Conservation (phyloP, 2,329 filamentous ascomycete genomes). For the Dothidotthia symphoricarpi region DNA sequence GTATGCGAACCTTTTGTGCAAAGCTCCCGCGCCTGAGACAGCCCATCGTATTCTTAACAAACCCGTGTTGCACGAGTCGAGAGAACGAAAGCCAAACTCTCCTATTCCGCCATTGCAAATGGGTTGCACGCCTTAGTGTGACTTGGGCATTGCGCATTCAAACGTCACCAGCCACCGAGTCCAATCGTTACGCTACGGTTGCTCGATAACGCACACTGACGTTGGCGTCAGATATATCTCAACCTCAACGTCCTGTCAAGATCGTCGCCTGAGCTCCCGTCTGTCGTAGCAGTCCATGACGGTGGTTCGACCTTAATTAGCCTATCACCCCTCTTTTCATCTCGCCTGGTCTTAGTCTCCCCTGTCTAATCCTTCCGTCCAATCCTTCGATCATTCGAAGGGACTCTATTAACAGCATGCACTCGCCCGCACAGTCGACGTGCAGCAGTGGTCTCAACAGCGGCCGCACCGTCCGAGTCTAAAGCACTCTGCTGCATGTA, state of each 20-base stretch:
- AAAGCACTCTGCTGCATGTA: constrained; percentile 17
- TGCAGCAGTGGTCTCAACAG: constrained; percentile 5
- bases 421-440: constrained; percentile 1
- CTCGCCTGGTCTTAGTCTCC: background rate
- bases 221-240: constrained; percentile 7
- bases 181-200: background rate
- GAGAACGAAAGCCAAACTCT: too few species aligned
- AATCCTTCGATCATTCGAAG: too few species aligned
- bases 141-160: too few species aligned
- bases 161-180: too few species aligned
- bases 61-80: too few species aligned
- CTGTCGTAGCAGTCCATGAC: constrained; percentile 1
- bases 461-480: constrained; percentile 11
- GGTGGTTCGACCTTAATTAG: constrained; percentile 10
- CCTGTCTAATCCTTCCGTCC: too few species aligned
- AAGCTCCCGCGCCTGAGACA: too few species aligned
- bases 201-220: constrained; percentile 1
- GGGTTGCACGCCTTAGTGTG: too few species aligned
- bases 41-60: too few species aligned
- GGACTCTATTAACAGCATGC: background rate
- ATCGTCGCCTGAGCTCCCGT: constrained; percentile 2
- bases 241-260: constrained; percentile 3
- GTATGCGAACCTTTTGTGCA: too few species aligned
- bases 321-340: constrained; percentile 1
- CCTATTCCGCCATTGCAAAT: too few species aligned